Evolutionary conservation across 2,329 filamentous ascomycete species (phyloP), one percentile per base, ranked within the genome.

Genomic region (Fusarium azukiicola): DNA sequence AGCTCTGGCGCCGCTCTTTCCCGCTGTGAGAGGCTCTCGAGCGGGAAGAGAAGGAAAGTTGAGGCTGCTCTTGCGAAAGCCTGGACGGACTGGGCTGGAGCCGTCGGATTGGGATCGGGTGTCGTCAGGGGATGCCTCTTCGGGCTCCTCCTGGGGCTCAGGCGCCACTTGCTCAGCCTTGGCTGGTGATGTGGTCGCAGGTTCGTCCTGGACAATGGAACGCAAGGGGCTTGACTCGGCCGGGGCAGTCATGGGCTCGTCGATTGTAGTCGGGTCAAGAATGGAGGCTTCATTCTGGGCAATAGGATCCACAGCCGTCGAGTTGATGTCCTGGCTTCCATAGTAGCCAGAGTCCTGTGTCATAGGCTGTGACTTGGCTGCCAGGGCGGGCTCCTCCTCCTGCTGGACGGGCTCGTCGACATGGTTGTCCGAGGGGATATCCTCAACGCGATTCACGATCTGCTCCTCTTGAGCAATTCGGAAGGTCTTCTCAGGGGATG

Each of bases 11-110:
- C 97, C 93, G 85, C 96, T 98, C 88, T 97, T 97, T 86, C 98
- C 98, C 21, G 93, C 93, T 44, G 94, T 94, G 69, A 99, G 90
- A 47, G 97, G 97, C 84, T 99, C 97, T 76, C 98, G 93, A 5
- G 97, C 97, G 42, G 98, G 98, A 17, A 99, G 90, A 23, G 98
- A 96, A 49, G 98, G 96, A 88, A 99, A 99, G 74, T 96, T 98
- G 75, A 99, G 91, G 85, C 97, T 99, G 87, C 97, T 98, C 90
- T 99, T 99, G 75, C 97, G 95, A 80, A 98, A 92, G 42, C 96
- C 90, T 4, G 95, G 95, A 80, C 96, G 92, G 66, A 96, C 93
- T 0, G 96, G 96, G 80, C 95, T 97, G 1, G 96, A 96, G 2
- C 90, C 91, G 64, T 96, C 95, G 4, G 95, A 96, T 21, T 92